phyloP scores from a whole-genome alignment of 805 yeast species.

The Ogataea salicorniae region DNA sequence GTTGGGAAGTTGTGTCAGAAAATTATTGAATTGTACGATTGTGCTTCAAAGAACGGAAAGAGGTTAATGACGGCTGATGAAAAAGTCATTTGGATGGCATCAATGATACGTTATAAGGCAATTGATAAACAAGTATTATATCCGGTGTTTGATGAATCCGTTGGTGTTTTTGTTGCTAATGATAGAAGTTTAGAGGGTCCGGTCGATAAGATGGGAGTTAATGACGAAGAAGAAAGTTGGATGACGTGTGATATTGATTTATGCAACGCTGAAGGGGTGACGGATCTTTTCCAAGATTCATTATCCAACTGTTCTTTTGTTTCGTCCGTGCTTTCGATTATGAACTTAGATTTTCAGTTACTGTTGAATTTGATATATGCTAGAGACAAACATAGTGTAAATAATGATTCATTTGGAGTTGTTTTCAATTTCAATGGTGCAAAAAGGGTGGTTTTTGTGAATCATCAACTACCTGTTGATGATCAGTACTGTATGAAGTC shows the following conservation, averaged over 20 bases:
- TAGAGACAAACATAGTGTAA: conserved; percentile 10
- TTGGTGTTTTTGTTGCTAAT: conserved; percentile 10
- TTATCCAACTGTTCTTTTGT: conserved; percentile 74
- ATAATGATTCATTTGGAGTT: conserved; percentile 29
- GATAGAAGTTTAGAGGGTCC: neutral
- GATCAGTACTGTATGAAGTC: conserved; percentile 32
- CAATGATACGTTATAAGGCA: conserved; percentile 10
- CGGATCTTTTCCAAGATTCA: conserved; percentile 41
- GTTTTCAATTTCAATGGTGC: conserved; percentile 49
- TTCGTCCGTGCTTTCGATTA: conserved; percentile 54
- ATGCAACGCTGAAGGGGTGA: conserved; percentile 13
- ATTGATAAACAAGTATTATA: neutral
- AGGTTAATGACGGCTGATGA: conserved; percentile 10
- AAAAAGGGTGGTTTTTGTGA: conserved; percentile 41
- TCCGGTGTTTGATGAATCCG: conserved; percentile 2
- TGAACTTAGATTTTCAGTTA: conserved; percentile 23
- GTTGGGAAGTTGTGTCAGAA: conserved; percentile 6
- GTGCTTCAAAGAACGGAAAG: neutral
- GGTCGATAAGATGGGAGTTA: neutral
- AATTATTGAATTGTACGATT: conserved; percentile 11
- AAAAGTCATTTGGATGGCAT: conserved; percentile 20
- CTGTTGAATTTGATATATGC: conserved; percentile 25
- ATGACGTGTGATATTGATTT: conserved; percentile 2
- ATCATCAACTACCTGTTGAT: conserved; percentile 35
- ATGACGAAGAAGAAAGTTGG: neutral